A percentile compares a stretch with the other conserved stretches of the same genome.
These are phyloP conservation scores for Fusarium bactridioides DNA, from an alignment of 2,329 filamentous ascomycete species.

Conservation along the genomic window DNA sequence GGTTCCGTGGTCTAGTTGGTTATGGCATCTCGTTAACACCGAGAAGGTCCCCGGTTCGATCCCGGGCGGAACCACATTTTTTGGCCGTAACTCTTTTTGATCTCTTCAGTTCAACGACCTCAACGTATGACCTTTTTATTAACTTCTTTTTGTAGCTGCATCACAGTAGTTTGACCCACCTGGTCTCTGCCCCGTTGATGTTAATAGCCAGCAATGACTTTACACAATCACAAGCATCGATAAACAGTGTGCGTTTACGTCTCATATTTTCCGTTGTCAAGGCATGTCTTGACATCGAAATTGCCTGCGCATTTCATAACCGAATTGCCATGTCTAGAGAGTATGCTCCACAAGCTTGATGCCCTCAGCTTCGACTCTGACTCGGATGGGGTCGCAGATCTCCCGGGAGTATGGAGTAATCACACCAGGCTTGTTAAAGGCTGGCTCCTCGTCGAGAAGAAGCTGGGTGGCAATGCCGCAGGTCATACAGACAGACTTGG, in stretches of 20 bases:
- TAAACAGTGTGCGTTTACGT: too few species aligned
- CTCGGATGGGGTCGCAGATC: not conserved
- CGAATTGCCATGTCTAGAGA: not conserved
- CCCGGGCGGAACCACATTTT: conserved; percentile 43
- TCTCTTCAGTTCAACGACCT: too few species aligned
- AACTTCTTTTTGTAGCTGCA: too few species aligned
- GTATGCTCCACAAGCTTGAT: not conserved
- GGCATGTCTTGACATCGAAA: accelerated
- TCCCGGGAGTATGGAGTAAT: not conserved
- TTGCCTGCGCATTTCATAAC: too few species aligned
- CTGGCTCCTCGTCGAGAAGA: not conserved
- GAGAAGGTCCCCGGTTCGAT: conserved; percentile 46
- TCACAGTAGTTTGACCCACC: too few species aligned
- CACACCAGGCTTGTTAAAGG: not conserved
- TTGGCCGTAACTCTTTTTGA: not conserved
- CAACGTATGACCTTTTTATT: too few species aligned
- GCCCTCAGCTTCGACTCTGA: not conserved
- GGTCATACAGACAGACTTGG: not conserved
- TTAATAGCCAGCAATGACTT: too few species aligned
- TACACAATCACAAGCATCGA: too few species aligned
- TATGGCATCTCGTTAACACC: conserved; percentile 46
- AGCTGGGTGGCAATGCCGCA: not conserved
- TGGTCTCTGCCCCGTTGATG: too few species aligned
- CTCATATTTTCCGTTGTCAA: too few species aligned
- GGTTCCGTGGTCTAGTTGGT: conserved; percentile 46